A percentile compares a stretch with the other conserved stretches of the same genome.
Conservation (phyloP, 164 flowering plant species). For the Nelumbo lutea region DNA sequence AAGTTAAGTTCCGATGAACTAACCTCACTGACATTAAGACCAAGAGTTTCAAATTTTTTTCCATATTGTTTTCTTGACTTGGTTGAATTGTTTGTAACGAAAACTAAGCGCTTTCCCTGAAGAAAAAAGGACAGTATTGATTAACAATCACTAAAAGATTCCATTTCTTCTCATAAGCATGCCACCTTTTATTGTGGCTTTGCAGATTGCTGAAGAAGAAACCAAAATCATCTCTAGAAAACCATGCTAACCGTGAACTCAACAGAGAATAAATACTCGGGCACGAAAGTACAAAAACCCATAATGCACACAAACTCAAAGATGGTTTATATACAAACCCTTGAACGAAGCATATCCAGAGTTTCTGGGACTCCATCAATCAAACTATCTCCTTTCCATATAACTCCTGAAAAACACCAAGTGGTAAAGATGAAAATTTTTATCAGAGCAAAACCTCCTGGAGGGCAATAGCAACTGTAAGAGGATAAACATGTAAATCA, state of each 20-base stretch:
- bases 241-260: too few relatives aligned
- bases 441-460: too few relatives aligned
- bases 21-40: constrained; percentile 86
- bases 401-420: constrained; percentile 59
- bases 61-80: constrained; percentile 98
- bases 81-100: constrained; percentile 98
- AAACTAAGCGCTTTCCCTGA: constrained; percentile 93
- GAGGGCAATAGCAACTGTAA: too few relatives aligned
- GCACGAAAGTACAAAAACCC: neutral
- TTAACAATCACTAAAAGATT: neutral
- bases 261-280: too few relatives aligned
- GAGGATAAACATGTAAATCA: too few relatives aligned
- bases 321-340: constrained; percentile 63
- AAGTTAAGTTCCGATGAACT: constrained; percentile 9
- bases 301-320: too few relatives aligned
- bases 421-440: too few relatives aligned
- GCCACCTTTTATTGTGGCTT: neutral
- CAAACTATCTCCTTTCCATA: constrained; percentile 96
- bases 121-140: constrained; percentile 8
- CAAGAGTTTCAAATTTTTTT: constrained; percentile 94
- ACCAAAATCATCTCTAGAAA: too few relatives aligned
- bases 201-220: too few relatives aligned
- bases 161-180: neutral
- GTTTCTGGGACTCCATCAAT: constrained; percentile 95
- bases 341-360: constrained; percentile 85